Conservation (phyloP, 345 rosid species). For the Corymbia maculata region DNA sequence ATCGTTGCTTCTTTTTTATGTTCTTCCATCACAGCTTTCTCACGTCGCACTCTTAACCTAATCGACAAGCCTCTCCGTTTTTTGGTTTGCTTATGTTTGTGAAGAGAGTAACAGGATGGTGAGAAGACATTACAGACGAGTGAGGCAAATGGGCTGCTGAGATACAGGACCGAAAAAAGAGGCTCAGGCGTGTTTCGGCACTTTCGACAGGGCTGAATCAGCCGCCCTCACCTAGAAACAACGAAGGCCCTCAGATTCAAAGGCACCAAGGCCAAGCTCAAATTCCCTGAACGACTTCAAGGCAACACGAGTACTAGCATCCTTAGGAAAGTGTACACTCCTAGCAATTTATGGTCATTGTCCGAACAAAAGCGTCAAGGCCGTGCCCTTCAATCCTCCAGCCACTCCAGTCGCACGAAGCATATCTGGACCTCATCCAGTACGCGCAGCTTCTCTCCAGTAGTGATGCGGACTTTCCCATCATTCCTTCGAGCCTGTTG, state of each 20-base stretch:
- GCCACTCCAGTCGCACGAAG: conserved; percentile 9
- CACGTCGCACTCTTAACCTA: not conserved
- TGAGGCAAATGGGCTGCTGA: conserved; percentile 97
- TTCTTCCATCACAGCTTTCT: not conserved
- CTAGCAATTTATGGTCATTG: not conserved
- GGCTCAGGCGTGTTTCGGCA: conserved; percentile 76
- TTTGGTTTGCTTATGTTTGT: no score
- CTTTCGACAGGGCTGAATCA: conserved; percentile 75
- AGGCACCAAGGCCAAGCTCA: no score
- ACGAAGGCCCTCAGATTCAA: conserved; percentile 58
- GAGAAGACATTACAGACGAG: conserved; percentile 73
- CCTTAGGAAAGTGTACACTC: not conserved
- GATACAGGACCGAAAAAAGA: conserved; percentile 66
- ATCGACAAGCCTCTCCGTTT: not conserved
- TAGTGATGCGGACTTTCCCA: conserved; percentile 41
- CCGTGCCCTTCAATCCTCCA: not conserved
- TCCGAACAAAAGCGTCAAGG: not conserved
- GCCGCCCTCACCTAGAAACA: conserved; percentile 83
- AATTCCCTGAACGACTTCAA: conserved; percentile 67
- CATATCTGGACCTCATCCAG: conserved; percentile 50
- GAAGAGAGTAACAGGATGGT: conserved; percentile 28
- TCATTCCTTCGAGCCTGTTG: conserved; percentile 42
- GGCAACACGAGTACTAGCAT: conserved; percentile 7
- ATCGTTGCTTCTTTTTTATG: not conserved
- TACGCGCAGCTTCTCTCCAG: conserved; percentile 67